These are phyloP conservation scores for Mercurialis annua DNA, from an alignment of 345 rosid species.

Conservation along the genomic window DNA sequence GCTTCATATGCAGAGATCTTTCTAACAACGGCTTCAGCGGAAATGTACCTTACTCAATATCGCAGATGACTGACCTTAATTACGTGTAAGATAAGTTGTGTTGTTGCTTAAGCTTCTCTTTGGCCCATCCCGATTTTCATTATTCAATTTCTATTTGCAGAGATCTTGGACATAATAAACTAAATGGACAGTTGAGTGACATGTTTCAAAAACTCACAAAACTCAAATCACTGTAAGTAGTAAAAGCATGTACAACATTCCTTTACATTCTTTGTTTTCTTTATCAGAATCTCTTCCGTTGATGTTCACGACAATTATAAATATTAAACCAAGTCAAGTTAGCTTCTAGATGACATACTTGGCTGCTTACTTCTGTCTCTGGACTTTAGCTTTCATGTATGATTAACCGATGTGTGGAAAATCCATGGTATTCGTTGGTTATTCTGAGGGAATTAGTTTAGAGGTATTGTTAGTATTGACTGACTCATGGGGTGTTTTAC, in stretches of 20 bases:
- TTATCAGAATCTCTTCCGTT: neutral
- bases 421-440: too few relatives aligned
- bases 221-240: conserved; percentile 63
- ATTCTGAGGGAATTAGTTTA: too few relatives aligned
- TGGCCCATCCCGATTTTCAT: conserved; percentile 2
- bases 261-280: neutral
- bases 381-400: too few relatives aligned
- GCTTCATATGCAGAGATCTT: conserved; percentile 61
- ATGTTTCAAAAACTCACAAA: conserved; percentile 76
- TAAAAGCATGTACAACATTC: neutral
- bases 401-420: too few relatives aligned
- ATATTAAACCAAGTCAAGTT: too few relatives aligned
- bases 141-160: conserved; percentile 35
- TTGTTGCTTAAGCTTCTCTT: conserved; percentile 1
- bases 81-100: conserved; percentile 52
- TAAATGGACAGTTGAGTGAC: conserved; percentile 75
- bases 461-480: neutral
- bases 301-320: neutral
- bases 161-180: conserved; percentile 63
- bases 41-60: conserved; percentile 75
- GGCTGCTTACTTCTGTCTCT: too few relatives aligned
- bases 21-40: conserved; percentile 76
- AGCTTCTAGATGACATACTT: too few relatives aligned
- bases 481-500: conserved; percentile 30
- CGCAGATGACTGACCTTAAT: conserved; percentile 66